A percentile compares a stretch with the other conserved stretches of the same genome.
Conservation (phyloP, 2,329 filamentous ascomycete species). For the Colletotrichum sp. region DNA sequence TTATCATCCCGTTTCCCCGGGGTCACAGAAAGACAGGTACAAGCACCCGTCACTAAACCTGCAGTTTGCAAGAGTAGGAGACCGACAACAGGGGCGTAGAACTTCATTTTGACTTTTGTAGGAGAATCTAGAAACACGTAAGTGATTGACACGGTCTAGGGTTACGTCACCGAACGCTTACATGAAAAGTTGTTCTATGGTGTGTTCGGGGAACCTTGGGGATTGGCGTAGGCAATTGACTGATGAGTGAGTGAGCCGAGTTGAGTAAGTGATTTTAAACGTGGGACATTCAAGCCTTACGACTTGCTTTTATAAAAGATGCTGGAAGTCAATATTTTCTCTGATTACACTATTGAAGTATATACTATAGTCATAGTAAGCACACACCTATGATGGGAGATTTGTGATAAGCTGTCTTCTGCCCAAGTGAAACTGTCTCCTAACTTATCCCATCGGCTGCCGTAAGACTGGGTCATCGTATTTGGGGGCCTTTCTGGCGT, state of each 20-base stretch:
- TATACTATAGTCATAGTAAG: not conserved
- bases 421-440: not conserved
- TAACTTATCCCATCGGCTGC: not conserved
- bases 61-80: not conserved
- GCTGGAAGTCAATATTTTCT: not conserved
- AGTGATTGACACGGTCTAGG: rapidly evolving
- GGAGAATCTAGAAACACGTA: not conserved
- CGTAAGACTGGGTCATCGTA: not conserved
- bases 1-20: not conserved
- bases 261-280: not conserved
- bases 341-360: not conserved
- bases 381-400: not conserved
- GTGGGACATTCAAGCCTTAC: rapidly evolving
- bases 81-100: not conserved
- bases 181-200: not conserved
- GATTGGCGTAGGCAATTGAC: rapidly evolving
- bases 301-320: not conserved
- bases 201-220: rapidly evolving
- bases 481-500: not conserved
- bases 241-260: not conserved
- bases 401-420: not conserved
- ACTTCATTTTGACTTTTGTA: not conserved
- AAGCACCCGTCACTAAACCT: not conserved
- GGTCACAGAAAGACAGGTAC: not conserved
- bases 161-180: not conserved